These are phyloP conservation scores for Tieghemiomyces parasiticus DNA, from an alignment of 192 early-diverging fungal genomes.

Conservation along the genomic window DNA sequence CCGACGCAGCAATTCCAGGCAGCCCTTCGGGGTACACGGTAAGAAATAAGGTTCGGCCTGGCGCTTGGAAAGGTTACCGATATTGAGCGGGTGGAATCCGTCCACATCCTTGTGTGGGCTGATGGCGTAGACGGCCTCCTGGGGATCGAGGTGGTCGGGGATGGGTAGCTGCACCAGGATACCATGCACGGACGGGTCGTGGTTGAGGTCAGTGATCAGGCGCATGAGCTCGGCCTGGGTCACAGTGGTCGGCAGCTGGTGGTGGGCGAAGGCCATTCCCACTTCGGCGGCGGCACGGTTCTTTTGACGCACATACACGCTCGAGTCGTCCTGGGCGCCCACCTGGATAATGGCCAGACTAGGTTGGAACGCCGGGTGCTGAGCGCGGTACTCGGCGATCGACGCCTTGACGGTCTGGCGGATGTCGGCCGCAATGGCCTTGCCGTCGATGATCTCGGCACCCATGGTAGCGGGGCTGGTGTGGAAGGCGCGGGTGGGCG, in stretches of 20 bases:
- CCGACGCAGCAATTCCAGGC: constrained; percentile 68
- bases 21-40: constrained; percentile 94
- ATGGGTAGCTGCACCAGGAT: constrained; percentile 93
- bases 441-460: constrained; percentile 61
- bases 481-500: too few species aligned
- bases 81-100: constrained; percentile 92
- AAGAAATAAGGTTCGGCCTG: constrained; percentile 67
- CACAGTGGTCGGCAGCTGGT: constrained; percentile 46
- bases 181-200: constrained; percentile 74
- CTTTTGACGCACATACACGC: constrained; percentile 88
- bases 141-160: constrained; percentile 71
- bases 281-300: constrained; percentile 74
- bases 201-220: constrained; percentile 56
- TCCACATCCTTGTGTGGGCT: constrained; percentile 90
- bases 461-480: constrained; percentile 14
- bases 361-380: constrained; percentile 58
- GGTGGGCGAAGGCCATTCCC: constrained; percentile 61
- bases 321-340: constrained; percentile 85
- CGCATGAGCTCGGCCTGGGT: constrained; percentile 54
- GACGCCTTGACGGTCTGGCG: constrained; percentile 51
- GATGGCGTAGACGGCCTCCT: constrained; percentile 71
- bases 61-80: constrained; percentile 78
- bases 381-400: constrained; percentile 42
- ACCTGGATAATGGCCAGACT: constrained; percentile 86
- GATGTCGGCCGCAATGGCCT: constrained; percentile 64